Evolutionary conservation across 2,329 filamentous ascomycete species (phyloP).

Genomic region (Emericellopsis atlantica): DNA sequence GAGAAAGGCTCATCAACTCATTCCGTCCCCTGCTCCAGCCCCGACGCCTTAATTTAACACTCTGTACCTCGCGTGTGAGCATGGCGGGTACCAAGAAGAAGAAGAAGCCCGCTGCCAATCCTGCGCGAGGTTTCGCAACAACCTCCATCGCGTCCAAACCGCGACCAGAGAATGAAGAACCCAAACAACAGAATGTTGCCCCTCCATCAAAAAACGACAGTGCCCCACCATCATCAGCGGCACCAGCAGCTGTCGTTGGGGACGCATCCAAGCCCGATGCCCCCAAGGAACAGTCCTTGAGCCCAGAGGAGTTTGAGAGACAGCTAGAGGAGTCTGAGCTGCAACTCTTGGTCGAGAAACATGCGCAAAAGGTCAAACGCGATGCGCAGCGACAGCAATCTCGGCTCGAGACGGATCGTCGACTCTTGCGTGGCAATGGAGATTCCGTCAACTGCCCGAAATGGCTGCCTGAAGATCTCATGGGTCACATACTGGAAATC

Average conservation of each 20-base stretch:
- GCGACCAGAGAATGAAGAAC: constrained; percentile 43
- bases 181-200: constrained; percentile 10
- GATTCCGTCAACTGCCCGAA: constrained; percentile 58
- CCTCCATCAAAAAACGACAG: constrained; percentile 14
- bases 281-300: constrained; percentile 26
- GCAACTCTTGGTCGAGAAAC: constrained; percentile 75
- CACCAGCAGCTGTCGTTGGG: constrained; percentile 1
- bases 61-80: too few relatives aligned
- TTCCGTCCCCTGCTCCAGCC: neutral
- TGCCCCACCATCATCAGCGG: constrained; percentile 11
- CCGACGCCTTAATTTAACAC: too few relatives aligned
- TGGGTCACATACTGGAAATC: constrained; percentile 66
- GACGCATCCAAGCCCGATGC: neutral
- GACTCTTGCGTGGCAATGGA: constrained; percentile 68
- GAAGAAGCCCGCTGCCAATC: constrained; percentile 79
- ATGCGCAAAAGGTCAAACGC: constrained; percentile 64
- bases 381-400: constrained; percentile 66
- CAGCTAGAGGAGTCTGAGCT: constrained; percentile 86
- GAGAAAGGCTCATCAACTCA: neutral
- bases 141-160: constrained; percentile 81
- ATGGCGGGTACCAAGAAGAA: constrained; percentile 77
- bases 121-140: constrained; percentile 85
- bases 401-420: constrained; percentile 74
- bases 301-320: constrained; percentile 78
- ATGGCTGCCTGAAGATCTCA: constrained; percentile 71